A percentile compares a stretch with the other conserved stretches of the same genome.
Evolutionary conservation across 768 basidiomycete species (phyloP).

Genomic region (Termitomyces sp.): DNA sequence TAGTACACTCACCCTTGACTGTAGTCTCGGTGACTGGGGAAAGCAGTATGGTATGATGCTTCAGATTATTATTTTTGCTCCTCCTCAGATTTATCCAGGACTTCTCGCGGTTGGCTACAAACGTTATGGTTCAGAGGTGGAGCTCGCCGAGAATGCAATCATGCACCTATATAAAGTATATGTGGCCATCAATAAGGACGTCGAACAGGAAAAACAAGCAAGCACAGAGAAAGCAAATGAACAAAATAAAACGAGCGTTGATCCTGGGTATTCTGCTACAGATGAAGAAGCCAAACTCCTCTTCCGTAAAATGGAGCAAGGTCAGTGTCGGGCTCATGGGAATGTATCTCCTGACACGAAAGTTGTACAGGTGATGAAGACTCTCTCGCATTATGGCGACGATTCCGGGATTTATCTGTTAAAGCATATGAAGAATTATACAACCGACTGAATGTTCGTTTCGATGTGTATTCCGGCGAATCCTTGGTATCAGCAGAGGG

Average conservation of each 20-base stretch:
- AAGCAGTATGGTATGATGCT: constrained; percentile 65
- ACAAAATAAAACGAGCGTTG: constrained; percentile 25
- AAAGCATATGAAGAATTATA: constrained; percentile 85
- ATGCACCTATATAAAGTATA: constrained; percentile 93
- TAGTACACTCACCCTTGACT: neutral
- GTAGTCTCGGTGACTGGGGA: constrained; percentile 88
- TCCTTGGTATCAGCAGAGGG: constrained; percentile 64
- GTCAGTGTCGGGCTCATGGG: neutral
- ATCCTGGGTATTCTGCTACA: constrained; percentile 67
- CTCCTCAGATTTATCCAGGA: too few species aligned
- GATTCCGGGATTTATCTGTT: constrained; percentile 87
- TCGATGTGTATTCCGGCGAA: constrained; percentile 91
- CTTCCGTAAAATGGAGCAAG: constrained; percentile 6
- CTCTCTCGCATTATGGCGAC: constrained; percentile 80
- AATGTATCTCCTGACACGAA: too few species aligned
- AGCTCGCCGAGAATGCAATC: constrained; percentile 81
- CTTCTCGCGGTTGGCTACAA: constrained; percentile 87
- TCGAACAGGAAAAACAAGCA: constrained; percentile 26
- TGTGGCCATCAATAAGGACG: constrained; percentile 83
- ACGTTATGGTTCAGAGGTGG: constrained; percentile 81
- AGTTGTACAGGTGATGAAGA: constrained; percentile 57
- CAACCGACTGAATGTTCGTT: constrained; percentile 79
- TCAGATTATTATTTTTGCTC: too few species aligned
- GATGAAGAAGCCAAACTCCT: constrained; percentile 64
- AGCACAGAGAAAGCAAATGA: constrained; percentile 42